Percentiles rank a stretch among this genome's conserved stretches.
These are phyloP conservation scores for Exophiala bonariae DNA, from an alignment of 2,329 filamentous ascomycete genomes.

Conservation along the genomic window DNA sequence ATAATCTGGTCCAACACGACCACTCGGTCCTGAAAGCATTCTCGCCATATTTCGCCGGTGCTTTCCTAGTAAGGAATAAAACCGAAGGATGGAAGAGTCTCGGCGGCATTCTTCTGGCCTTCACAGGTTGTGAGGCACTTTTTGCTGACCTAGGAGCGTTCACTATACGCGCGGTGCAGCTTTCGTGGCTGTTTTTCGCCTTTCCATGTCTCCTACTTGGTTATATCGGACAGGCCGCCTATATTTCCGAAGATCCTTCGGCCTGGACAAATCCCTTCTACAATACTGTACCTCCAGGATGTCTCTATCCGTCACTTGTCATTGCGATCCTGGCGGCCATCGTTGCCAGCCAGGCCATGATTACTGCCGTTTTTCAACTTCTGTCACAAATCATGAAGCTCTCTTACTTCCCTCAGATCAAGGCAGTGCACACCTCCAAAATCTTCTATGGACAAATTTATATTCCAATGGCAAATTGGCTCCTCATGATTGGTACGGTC, in stretches of 20 bases:
- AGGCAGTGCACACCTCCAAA: conserved; percentile 69
- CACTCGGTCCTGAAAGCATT: conserved; percentile 54
- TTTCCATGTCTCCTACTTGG: conserved; percentile 63
- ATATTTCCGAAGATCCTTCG: conserved; percentile 60
- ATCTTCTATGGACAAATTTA: conserved; percentile 74
- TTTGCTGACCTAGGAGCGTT: conserved; percentile 80
- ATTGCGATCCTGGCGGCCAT: conserved; percentile 70
- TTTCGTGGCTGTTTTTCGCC: conserved; percentile 69
- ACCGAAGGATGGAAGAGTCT: conserved; percentile 54
- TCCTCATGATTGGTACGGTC: conserved; percentile 74
- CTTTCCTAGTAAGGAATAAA: conserved; percentile 51
- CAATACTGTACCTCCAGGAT: conserved; percentile 66
- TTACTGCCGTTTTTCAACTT: conserved; percentile 68
- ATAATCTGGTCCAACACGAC: conserved; percentile 51
- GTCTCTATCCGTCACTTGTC: conserved; percentile 67
- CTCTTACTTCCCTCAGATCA: conserved; percentile 74
- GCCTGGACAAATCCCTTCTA: conserved; percentile 75
- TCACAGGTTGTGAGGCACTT: conserved; percentile 76
- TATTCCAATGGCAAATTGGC: conserved; percentile 73
- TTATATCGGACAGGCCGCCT: conserved; percentile 74
- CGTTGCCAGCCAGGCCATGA: conserved; percentile 76
- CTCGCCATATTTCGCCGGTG: conserved; percentile 48
- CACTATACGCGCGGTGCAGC: conserved; percentile 65
- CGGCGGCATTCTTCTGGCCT: conserved; percentile 68
- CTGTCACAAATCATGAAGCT: conserved; percentile 72